Evolutionary conservation across 129 eudicot species (phyloP), one percentile per base, ranked within the genome.

Genomic region (Escallonia rubra): DNA sequence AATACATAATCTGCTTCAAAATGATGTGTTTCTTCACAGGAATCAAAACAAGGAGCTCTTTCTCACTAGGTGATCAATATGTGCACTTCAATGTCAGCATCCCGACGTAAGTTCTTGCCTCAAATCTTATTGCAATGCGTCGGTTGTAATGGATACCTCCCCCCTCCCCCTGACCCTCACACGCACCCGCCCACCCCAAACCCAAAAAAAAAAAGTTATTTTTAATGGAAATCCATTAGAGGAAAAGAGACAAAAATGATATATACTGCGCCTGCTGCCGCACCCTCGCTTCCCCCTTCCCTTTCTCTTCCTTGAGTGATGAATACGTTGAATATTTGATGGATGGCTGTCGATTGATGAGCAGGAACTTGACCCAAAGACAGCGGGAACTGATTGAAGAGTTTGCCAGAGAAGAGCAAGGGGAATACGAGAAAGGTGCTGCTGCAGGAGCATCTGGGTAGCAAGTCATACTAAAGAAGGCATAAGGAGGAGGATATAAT

Each of bases 31-130:
- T 15, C 8, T 73, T 44, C n/a, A 53, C 88, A 91, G 97, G 97
- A 50, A 91, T 91, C 46, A 91, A 83, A 78, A 73, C 83, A 10
- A 77, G 87, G 57, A 83, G 69, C 60, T 85, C 97, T 9, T 78
- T 52, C 62, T 67, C 93, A 47, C 87, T 85, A 58, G 97, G 97
- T 41, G 79, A 91, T 70, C 86, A 91, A 63, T 91, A 78, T 55
- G 97, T 91, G 49, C 97, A 85, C 72, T 91, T 87, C 82, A 82
- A 80, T 52, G 88, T 91, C 74, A 87, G 83, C 88, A 91, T 85
- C 61, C 97, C 97, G 11, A 70, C 68, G 97, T 91, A 83, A 6
- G 96, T 79, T 80, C 57, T 23, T 23, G 34, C 34, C 34, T 23
- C 34, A 23, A 23, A 23, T 23, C 34, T 23, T 23, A 23, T 23